These are phyloP conservation scores for Lodderomyces metapsilosis DNA, from an alignment of 1,139 yeast genomes.

Conservation along the genomic window DNA sequence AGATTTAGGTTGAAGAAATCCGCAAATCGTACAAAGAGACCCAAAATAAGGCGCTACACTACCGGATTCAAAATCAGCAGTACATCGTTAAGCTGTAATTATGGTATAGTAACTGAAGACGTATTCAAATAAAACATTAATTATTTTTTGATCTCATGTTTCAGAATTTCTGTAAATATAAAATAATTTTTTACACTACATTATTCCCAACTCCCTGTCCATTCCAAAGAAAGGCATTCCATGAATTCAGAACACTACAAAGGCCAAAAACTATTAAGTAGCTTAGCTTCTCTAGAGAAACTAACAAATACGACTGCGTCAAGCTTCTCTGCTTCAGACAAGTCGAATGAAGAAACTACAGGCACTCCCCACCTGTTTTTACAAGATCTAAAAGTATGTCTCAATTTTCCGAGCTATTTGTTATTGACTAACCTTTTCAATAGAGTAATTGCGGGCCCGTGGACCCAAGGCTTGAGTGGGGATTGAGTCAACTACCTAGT, in stretches of 20 bases:
- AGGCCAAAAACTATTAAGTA: background rate
- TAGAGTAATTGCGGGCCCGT: background rate
- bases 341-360: background rate
- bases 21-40: background rate
- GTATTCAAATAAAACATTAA: conserved; percentile 9
- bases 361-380: background rate
- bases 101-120: conserved; percentile 15
- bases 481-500: background rate
- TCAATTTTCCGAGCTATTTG: background rate
- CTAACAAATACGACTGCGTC: background rate
- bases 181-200: too few relatives aligned
- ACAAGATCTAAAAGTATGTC: background rate
- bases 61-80: conserved; percentile 8
- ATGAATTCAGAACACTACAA: conserved; percentile 1
- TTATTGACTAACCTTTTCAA: background rate
- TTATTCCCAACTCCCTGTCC: too few relatives aligned
- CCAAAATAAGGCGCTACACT: background rate
- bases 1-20: conserved; percentile 2
- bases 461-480: background rate
- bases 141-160: background rate
- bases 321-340: background rate
- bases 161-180: conserved; percentile 1
- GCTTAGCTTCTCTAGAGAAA: background rate
- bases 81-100: conserved; percentile 6
- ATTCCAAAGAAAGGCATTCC: too few relatives aligned